Evolutionary conservation across 257 asterid genomes (phyloP).

Genomic region (Rubia yunnanensis): DNA sequence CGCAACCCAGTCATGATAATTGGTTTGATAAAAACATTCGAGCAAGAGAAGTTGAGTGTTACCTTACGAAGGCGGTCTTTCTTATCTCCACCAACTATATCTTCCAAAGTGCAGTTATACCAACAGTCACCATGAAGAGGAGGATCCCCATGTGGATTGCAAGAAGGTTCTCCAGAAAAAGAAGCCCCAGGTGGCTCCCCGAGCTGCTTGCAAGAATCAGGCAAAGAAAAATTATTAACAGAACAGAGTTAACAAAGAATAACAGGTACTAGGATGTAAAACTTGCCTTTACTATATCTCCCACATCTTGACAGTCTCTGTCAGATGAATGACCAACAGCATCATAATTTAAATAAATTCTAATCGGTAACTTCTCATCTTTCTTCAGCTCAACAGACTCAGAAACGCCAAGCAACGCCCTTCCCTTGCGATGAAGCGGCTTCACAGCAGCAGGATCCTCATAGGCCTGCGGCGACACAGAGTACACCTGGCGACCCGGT

Average conservation of each 20-base stretch:
- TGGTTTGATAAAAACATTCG: not conserved
- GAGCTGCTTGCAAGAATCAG: slow-evolving; percentile 45
- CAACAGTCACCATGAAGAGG: slow-evolving; percentile 95
- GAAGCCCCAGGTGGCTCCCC: slow-evolving; percentile 94
- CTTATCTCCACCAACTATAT: slow-evolving; percentile 91
- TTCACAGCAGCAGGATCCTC: slow-evolving; percentile 33
- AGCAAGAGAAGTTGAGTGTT: not conserved
- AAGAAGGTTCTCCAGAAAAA: slow-evolving; percentile 71
- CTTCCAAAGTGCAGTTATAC: slow-evolving; percentile 92
- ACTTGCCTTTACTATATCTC: slow-evolving; percentile 86
- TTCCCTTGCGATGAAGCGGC: slow-evolving; percentile 41
- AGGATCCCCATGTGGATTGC: slow-evolving; percentile 93
- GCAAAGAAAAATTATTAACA: not conserved
- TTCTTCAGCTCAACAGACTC: slow-evolving; percentile 25
- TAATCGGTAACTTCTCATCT: slow-evolving; percentile 69
- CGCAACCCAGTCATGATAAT: not conserved
- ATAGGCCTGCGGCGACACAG: slow-evolving; percentile 81
- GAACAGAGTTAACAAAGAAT: not conserved
- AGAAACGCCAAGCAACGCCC: slow-evolving; percentile 53
- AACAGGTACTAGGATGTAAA: slow-evolving; percentile 1
- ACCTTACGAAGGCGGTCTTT: slow-evolving; percentile 94
- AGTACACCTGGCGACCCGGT: slow-evolving; percentile 74
- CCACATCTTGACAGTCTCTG: slow-evolving; percentile 79
- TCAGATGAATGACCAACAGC: slow-evolving; percentile 97
- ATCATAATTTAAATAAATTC: slow-evolving; percentile 88